These are phyloP conservation scores for Ogataea ramenticola DNA, from an alignment of 805 yeast genomes.

Conservation along the genomic window DNA sequence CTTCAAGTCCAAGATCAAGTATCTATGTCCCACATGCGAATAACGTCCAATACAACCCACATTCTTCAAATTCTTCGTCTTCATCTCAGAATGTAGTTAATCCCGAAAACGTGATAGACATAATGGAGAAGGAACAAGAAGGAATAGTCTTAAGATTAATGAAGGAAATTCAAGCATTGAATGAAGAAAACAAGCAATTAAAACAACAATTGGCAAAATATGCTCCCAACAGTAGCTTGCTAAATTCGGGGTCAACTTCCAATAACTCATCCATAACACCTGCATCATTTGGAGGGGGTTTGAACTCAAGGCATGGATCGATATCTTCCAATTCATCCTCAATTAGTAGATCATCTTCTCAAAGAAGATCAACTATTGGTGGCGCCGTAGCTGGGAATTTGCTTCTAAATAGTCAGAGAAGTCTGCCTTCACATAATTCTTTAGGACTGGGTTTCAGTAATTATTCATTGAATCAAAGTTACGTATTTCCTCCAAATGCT, in stretches of 20 bases:
- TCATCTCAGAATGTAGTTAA: conserved; percentile 14
- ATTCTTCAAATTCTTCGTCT: conserved; percentile 15
- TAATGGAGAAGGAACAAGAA: conserved; percentile 71
- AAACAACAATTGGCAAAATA: conserved; percentile 22
- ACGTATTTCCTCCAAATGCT: conserved; percentile 1
- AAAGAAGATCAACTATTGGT: conserved; percentile 19
- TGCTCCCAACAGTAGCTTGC: conserved; percentile 3
- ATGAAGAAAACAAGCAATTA: conserved; percentile 43
- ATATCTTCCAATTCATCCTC: conserved; percentile 9
- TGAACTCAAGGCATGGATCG: neutral
- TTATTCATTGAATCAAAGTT: neutral
- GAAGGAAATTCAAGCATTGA: conserved; percentile 49
- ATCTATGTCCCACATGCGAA: conserved; percentile 1
- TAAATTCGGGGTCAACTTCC: neutral
- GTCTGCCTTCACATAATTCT: neutral
- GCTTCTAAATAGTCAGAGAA: neutral
- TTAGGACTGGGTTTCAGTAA: neutral
- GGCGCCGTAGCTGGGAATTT: conserved; percentile 3
- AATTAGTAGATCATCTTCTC: conserved; percentile 14
- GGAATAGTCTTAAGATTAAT: conserved; percentile 62
- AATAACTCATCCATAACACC: neutral
- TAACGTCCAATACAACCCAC: neutral
- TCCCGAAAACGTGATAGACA: conserved; percentile 45
- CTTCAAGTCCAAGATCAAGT: conserved; percentile 11
- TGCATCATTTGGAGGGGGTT: neutral